Evolutionary conservation across 257 asterid species (phyloP).

Genomic region (Fraxinus anomala): DNA sequence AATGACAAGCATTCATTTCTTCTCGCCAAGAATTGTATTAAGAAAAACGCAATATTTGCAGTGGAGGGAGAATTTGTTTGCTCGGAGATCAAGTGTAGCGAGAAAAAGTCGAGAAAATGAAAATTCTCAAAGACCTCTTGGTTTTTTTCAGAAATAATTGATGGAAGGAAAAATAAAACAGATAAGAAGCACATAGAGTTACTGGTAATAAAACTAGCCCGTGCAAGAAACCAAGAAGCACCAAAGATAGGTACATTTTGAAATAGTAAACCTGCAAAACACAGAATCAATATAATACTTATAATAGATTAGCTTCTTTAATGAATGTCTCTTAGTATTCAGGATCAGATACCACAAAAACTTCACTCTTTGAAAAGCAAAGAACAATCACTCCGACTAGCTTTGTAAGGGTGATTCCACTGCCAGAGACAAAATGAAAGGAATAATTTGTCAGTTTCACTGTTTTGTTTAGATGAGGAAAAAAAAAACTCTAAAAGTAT

Average conservation of each 20-base stretch:
- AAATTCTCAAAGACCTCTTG: not conserved
- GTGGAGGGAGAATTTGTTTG: not conserved
- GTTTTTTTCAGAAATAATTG: not conserved
- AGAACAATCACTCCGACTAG: constrained; percentile 90
- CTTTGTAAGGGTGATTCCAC: constrained; percentile 97
- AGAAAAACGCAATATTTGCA: not conserved
- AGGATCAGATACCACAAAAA: constrained; percentile 71
- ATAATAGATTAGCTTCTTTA: constrained; percentile 13
- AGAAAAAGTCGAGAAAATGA: not conserved
- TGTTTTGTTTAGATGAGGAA: not conserved
- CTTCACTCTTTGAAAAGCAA: constrained; percentile 85
- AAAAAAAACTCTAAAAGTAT: not conserved
- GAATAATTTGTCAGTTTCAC: not conserved
- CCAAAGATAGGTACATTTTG: constrained; percentile 91
- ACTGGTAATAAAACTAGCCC: constrained; percentile 86
- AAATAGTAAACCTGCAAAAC: constrained; percentile 84
- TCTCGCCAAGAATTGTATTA: not conserved
- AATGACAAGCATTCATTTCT: no score
- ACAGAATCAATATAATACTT: constrained; percentile 1
- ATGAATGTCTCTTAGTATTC: not conserved
- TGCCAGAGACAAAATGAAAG: constrained; percentile 33
- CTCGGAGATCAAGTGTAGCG: not conserved
- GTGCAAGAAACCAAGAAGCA: constrained; percentile 88
- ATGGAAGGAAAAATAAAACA: not conserved
- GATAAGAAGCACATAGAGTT: constrained; percentile 18